phyloP scores from a whole-genome alignment of 352 stramenopile species.

The Globisporangium spinosum region DNA sequence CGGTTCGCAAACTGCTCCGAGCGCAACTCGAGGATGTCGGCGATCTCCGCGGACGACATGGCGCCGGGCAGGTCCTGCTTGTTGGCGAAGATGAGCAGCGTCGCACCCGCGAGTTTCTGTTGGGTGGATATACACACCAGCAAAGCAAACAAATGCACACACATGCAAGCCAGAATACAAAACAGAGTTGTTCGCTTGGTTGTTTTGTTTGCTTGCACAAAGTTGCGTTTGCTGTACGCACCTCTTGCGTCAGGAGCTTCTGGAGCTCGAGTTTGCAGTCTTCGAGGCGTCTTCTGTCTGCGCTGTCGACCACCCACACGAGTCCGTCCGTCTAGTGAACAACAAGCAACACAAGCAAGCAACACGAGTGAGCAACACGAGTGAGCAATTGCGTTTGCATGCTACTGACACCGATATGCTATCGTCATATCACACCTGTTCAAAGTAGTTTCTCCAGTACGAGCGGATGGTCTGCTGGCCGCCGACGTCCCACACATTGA shows the following conservation, averaged over 20 bases:
- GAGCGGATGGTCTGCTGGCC: slow-evolving; percentile 96
- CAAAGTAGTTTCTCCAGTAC: slow-evolving; percentile 99
- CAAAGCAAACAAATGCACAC: background rate
- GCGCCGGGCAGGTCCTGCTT: slow-evolving; percentile 97
- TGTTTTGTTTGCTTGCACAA: background rate
- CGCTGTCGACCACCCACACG: slow-evolving; percentile 98
- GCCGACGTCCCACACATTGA: slow-evolving; percentile 95
- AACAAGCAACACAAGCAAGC: background rate
- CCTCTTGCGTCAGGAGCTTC: slow-evolving; percentile 86
- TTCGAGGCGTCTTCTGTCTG: slow-evolving; percentile 92
- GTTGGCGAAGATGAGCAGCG: slow-evolving; percentile 99
- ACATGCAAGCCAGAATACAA: background rate
- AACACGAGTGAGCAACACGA: no score
- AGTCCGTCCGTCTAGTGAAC: slow-evolving; percentile 94
- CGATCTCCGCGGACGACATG: slow-evolving; percentile 90
- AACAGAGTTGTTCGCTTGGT: background rate
- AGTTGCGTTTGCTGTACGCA: slow-evolving; percentile 17
- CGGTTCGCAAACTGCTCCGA: slow-evolving; percentile 80
- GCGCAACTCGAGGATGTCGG: slow-evolving; percentile 78
- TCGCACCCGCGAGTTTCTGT: slow-evolving; percentile 57
- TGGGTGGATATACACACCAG: background rate
- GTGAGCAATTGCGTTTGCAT: no score
- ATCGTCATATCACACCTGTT: slow-evolving; percentile 42
- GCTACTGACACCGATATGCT: no score
- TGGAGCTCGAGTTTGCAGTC: slow-evolving; percentile 91